These are phyloP conservation scores for Pichia norvegensis DNA, from an alignment of 1,139 yeast genomes.

Conservation along the genomic window DNA sequence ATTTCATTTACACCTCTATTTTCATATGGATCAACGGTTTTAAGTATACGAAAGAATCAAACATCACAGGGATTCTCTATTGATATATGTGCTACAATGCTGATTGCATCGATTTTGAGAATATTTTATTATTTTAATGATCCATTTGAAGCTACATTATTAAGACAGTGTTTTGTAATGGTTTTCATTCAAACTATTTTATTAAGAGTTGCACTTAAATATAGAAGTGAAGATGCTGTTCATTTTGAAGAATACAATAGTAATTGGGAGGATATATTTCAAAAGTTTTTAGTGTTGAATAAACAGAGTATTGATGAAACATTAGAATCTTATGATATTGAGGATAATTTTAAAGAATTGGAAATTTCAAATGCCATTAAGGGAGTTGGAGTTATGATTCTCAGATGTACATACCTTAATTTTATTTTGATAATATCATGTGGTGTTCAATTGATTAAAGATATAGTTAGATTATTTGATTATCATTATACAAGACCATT, in stretches of 20 bases:
- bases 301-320: constrained; percentile 12
- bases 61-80: constrained; percentile 75
- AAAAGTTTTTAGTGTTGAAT: constrained; percentile 15
- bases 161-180: constrained; percentile 75
- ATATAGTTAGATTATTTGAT: constrained; percentile 52
- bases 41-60: constrained; percentile 53
- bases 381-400: constrained; percentile 7
- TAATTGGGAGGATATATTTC: constrained; percentile 17
- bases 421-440: constrained; percentile 18
- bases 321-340: constrained; percentile 7
- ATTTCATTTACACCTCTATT: constrained; percentile 73
- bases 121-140: constrained; percentile 69
- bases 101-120: constrained; percentile 66
- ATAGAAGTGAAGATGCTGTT: constrained; percentile 45
- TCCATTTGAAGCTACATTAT: constrained; percentile 69
- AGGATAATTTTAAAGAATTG: constrained; percentile 1
- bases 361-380: neutral
- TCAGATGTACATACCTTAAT: constrained; percentile 12
- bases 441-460: constrained; percentile 23
- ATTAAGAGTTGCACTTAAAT: constrained; percentile 53
- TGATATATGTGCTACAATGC: constrained; percentile 88
- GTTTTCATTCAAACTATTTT: constrained; percentile 61
- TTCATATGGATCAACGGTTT: constrained; percentile 78
- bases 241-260: constrained; percentile 29
- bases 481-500: constrained; percentile 60